phyloP scores from a whole-genome alignment of 1,284 basidiomycete genomes.

The Hypsizygus ulmarius region DNA sequence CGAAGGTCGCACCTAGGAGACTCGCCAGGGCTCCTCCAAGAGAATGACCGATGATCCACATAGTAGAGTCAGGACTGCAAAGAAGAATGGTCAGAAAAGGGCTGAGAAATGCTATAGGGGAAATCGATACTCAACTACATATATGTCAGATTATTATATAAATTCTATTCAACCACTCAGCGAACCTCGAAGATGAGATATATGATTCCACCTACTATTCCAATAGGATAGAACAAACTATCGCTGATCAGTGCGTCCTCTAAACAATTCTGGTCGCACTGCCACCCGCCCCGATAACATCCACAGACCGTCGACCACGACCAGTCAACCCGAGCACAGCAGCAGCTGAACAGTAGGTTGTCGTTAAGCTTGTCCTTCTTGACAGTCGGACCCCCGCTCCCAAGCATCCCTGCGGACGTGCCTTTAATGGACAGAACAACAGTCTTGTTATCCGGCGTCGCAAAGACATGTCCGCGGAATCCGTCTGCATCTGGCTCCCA shows the following conservation, averaged over 20 bases:
- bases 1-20: constrained; percentile 90
- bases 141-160: constrained; percentile 92
- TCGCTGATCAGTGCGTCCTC: constrained; percentile 80
- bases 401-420: constrained; percentile 79
- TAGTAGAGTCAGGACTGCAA: constrained; percentile 72
- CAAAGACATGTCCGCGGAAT: constrained; percentile 90
- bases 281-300: constrained; percentile 81
- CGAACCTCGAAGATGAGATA: neutral
- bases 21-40: constrained; percentile 82
- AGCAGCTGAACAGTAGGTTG: constrained; percentile 96
- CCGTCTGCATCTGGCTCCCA: constrained; percentile 90
- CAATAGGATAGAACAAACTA: constrained; percentile 86
- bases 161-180: constrained; percentile 51
- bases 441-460: constrained; percentile 78
- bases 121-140: constrained; percentile 59
- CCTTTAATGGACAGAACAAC: constrained; percentile 94
- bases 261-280: constrained; percentile 83
- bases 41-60: constrained; percentile 94
- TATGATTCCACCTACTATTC: constrained; percentile 53
- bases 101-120: neutral
- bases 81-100: neutral
- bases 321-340: constrained; percentile 93
- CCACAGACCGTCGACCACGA: constrained; percentile 95
- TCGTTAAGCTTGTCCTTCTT: constrained; percentile 95
- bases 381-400: constrained; percentile 81